These are phyloP conservation scores for Nelumbo lutea DNA, from an alignment of 164 flowering plant species.

Conservation along the genomic window DNA sequence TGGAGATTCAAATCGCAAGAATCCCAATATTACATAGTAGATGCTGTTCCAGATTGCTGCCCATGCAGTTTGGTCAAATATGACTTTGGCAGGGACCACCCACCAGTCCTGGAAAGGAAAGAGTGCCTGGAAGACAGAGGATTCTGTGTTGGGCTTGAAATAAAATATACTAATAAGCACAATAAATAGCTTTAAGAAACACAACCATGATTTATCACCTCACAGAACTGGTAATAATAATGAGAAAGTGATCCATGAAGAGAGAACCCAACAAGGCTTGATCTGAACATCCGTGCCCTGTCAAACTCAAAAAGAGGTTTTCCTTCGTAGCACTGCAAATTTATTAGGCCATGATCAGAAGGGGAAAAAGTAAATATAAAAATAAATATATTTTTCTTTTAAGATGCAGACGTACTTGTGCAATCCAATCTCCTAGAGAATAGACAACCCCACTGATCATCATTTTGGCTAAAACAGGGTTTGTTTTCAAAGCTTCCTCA, in stretches of 20 bases:
- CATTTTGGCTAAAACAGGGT: constrained; percentile 78
- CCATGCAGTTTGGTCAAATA: constrained; percentile 90
- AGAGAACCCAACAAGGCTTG: constrained; percentile 75
- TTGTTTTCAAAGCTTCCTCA: constrained; percentile 60
- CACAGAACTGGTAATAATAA: constrained; percentile 72
- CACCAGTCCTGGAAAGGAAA: constrained; percentile 93
- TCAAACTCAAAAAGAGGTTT: constrained; percentile 75
- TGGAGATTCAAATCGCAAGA: constrained; percentile 72
- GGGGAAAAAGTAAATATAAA: neutral
- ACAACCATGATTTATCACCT: constrained; percentile 37
- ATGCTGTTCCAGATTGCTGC: constrained; percentile 89
- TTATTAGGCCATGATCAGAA: neutral
- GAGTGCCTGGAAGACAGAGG: constrained; percentile 47
- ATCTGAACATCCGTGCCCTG: constrained; percentile 57
- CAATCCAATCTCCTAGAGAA: constrained; percentile 77
- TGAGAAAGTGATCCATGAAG: constrained; percentile 83
- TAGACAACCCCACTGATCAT: constrained; percentile 71
- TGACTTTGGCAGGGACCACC: constrained; percentile 92
- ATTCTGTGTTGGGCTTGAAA: constrained; percentile 16
- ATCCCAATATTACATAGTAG: constrained; percentile 60
- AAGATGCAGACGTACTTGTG: constrained; percentile 40
- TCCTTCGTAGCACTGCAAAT: constrained; percentile 65
- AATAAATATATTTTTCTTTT: neutral
- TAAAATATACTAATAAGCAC: neutral
- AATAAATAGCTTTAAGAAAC: neutral